Evolutionary conservation across 2,329 filamentous ascomycete genomes (phyloP), one percentile per base, ranked within the genome.

Genomic region (Colletotrichum sp.): DNA sequence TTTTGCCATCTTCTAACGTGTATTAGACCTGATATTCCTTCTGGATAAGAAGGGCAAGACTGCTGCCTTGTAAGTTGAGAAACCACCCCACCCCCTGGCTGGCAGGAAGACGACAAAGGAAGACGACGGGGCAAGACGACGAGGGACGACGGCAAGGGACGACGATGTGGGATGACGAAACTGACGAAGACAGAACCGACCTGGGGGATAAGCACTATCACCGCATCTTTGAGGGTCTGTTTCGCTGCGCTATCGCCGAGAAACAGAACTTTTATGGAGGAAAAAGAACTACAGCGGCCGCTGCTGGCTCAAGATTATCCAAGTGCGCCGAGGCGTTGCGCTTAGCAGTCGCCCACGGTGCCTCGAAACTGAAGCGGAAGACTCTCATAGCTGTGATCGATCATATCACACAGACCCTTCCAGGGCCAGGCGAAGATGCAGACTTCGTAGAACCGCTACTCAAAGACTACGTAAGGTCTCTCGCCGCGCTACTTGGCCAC

Each of bases 171-270:
- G 55, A 30, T 5, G 26, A 59, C 8, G 59, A 52, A 18, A 14
- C 28, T 30, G n/a, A 13, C 66, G 13, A 36, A 21, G 18, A 61
- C 59, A 80, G 80, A 48, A 76, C 82, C 34, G 80, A 84, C 14
- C 86, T 98, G 38, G 90, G 90, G 61, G 95, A 98, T 81, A 94
- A 94, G 81, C 90, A 90, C n/a, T 98, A 94, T 78, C 94, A 97
- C 81, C 90, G 91, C 74, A 92, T 98, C 58, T 95, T 95, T 79
- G 95, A 98, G 80, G 90, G 91, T 2, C 86, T 98, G 4, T 98
- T 98, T 81, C 89, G 90, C 69, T 93, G 89, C 81, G 90, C 90
- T 2, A 83, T 93, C 21, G 84, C 89, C 16, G 96, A 98, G 79
- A 95, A 95, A 81, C 87, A 92, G 12, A 82, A 84, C 21, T 94